Evolutionary conservation across 306 rosid species (phyloP).

Genomic region (Trichosanthes truncata): DNA sequence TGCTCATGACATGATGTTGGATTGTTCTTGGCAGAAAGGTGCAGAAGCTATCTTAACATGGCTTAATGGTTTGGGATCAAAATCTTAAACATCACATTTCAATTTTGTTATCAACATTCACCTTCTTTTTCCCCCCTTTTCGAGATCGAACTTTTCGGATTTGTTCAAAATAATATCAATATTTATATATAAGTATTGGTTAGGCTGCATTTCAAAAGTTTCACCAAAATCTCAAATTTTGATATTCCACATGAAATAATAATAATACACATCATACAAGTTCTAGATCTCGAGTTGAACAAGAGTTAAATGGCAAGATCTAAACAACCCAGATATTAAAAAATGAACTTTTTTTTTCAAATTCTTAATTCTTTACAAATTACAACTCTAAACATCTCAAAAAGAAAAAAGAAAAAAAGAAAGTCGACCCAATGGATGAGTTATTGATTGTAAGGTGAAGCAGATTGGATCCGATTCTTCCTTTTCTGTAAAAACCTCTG

Average conservation of each 20-base stretch:
- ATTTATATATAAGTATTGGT: neutral
- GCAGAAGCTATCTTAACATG: conserved; percentile 57
- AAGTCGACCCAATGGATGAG: neutral
- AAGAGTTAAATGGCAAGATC: neutral
- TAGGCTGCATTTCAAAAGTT: neutral
- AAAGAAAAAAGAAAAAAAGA: neutral
- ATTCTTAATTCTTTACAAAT: neutral
- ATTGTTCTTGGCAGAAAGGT: conserved; percentile 64
- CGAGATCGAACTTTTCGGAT: neutral
- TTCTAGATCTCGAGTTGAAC: neutral
- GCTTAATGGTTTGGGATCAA: conserved; percentile 28
- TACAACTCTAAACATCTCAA: neutral
- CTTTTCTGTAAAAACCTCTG: conserved; percentile 65
- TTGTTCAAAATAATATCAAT: neutral
- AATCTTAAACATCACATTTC: neutral
- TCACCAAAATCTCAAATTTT: neutral
- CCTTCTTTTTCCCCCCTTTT: neutral
- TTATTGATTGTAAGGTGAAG: conserved; percentile 36
- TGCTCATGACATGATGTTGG: conserved; percentile 93
- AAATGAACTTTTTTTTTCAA: neutral
- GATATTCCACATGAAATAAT: neutral
- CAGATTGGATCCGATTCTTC: conserved; percentile 37
- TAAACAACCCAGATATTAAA: neutral
- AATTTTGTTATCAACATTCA: neutral
- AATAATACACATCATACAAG: neutral